Evolutionary conservation across 441 rosid species (phyloP), one percentile per base, ranked within the genome.

Genomic region (Pelargonium cotyledonis): DNA sequence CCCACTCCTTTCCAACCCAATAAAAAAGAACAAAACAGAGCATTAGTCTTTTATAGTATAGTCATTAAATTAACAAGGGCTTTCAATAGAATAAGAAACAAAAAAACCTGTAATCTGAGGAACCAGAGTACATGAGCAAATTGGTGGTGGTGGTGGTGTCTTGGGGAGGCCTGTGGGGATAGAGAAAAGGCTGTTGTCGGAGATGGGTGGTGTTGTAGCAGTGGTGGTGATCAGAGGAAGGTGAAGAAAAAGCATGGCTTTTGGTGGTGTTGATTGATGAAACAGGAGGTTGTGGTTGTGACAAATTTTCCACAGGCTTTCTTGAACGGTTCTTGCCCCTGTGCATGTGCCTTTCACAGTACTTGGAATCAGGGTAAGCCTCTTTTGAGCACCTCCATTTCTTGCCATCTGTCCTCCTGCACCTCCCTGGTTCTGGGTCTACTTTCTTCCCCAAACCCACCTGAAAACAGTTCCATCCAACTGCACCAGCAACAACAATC

Each of bases 281-380:
- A 41, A 23, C 26, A 23, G 70, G 67, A 44, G 47, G 47, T 5
- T 4, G 46, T 31, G 51, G 61, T 11, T 76, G 40, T 66, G 83
- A 16, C 65, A 88, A 57, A 67, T 70, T 73, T 90, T 90, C 97
- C 95, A 90, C 95, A 85, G 92, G 96, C 95, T 95, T 95, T 90
- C 98, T 92, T 89, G 99, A 88, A 89, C 99, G 98, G 83, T 88
- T 90, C 74, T 90, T 92, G 83, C 99, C 98, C 80, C 99, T 89
- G 16, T 95, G 99, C 98, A 92, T 95, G 85, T 95, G 99, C 65
- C 95, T 89, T 70, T 95, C 98, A 72, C 99, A 95, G 83, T 95
- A 95, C 80, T 95, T 95, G 61, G 98, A 92, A 75, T 95, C 98
- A 44, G 88, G 93, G 73, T 82, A 92, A 19, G 99, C 98, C 79